phyloP scores from a whole-genome alignment of 2,329 filamentous ascomycete genomes.

The Ascochyta koolunga region DNA sequence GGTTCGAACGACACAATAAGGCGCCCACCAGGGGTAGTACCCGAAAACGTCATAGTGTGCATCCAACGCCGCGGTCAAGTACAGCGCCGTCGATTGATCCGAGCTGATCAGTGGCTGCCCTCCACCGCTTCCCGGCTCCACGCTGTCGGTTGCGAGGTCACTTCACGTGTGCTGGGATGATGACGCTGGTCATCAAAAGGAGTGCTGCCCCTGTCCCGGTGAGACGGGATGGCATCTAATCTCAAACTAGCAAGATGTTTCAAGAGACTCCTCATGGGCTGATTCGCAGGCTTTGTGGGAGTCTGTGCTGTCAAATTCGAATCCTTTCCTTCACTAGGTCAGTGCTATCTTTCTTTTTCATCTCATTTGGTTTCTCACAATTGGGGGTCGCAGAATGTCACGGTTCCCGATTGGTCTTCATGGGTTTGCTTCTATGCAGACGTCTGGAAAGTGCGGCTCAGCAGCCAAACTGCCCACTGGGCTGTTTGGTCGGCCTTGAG shows the following conservation, averaged over 20 bases:
- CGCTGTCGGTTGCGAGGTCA: slow-evolving; percentile 34
- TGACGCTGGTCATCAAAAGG: slow-evolving; percentile 22
- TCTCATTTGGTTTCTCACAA: neutral
- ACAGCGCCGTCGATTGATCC: slow-evolving; percentile 30
- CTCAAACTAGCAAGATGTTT: slow-evolving; percentile 19
- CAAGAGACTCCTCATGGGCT: slow-evolving; percentile 13
- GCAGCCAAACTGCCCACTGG: neutral
- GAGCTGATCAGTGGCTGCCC: slow-evolving; percentile 37
- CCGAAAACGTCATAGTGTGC: slow-evolving; percentile 32
- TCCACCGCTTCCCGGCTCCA: slow-evolving; percentile 38
- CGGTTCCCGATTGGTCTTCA: neutral
- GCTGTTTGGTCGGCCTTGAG: neutral
- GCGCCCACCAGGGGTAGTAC: slow-evolving; percentile 16
- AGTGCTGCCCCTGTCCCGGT: slow-evolving; percentile 24
- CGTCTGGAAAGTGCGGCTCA: neutral
- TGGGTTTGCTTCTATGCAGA: neutral
- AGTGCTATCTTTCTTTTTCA: neutral
- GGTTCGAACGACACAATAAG: slow-evolving; percentile 1
- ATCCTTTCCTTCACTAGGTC: neutral
- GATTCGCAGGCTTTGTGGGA: slow-evolving; percentile 12
- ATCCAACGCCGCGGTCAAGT: slow-evolving; percentile 37
- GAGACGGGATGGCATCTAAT: slow-evolving; percentile 17
- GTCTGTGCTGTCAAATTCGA: neutral
- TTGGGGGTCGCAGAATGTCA: neutral
- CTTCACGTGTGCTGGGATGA: slow-evolving; percentile 26